Conservation (phyloP, 805 yeast genomes). For the Wickerhamiella musiphila region DNA sequence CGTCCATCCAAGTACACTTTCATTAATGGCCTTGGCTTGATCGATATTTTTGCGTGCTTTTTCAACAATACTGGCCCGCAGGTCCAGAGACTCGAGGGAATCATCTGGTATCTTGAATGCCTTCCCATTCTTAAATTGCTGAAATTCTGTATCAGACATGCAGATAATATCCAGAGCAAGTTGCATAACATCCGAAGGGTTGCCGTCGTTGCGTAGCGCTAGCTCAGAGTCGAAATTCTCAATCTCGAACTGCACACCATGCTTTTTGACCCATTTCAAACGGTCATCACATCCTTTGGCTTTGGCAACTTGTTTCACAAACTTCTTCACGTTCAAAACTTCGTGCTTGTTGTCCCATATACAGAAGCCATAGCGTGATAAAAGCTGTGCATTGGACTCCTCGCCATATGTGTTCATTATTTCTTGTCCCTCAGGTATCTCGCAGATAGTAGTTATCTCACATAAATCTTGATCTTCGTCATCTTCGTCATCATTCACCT, state of each 20-base stretch:
- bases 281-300: neutral
- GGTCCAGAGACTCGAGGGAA: no score
- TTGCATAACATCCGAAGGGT: neutral
- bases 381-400: conserved; percentile 41
- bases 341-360: conserved; percentile 37
- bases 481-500: conserved; percentile 11
- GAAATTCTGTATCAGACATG: neutral
- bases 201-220: neutral
- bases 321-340: conserved; percentile 29
- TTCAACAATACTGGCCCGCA: no score
- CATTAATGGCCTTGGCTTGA: no score
- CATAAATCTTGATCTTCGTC: conserved; percentile 30
- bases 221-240: conserved; percentile 1
- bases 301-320: neutral
- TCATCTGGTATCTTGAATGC: neutral
- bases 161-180: neutral
- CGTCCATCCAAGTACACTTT: no score
- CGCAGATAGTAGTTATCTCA: conserved; percentile 38
- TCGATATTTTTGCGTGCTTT: no score
- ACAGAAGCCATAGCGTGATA: conserved; percentile 69
- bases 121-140: neutral
- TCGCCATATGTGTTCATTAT: conserved; percentile 75
- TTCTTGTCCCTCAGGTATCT: conserved; percentile 36
- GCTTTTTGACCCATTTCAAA: conserved; percentile 1
- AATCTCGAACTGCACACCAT: no score